Base-by-base conservation (phyloP, 768 basidiomycete species). In the Paxillus involutus region DNA sequence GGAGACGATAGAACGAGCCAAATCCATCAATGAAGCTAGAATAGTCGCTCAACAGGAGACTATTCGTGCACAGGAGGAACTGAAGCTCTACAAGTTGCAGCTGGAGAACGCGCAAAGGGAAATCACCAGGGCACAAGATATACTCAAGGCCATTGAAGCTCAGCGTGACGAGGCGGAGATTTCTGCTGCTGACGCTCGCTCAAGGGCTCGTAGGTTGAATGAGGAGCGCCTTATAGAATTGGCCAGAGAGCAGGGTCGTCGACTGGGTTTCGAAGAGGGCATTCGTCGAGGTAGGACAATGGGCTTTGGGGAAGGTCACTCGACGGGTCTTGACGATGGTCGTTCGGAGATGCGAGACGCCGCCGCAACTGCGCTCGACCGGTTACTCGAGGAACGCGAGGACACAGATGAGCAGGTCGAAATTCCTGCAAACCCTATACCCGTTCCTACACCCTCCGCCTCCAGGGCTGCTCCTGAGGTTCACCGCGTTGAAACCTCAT, bases 101-200 rank as follows among this genome's bases (percentile, higher is more conserved):
- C 67, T 85, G 26, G 79, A 81, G 16, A 71, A 77, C 33, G 85
- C 85, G 14, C 83, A 86, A 58, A 73, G 72, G 71, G 83, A 86
- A 60, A 83, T 86, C 39, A 63, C 70, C 21, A 75, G 76, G 35
- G 84, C 84, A 0, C 83, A 86, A 56, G 72, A 76, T 4, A 72
- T 81, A 4, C 74, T 85, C 11, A 70, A 75, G 32, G 69, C 75
- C 17, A 70, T 83, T 4, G 79, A 83, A 46, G 68, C 69, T 0
- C 77, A 82, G 41, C 74, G 80, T 2, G 70, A 73, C 12, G 73
- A 77, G 2, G 82, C 82, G 0, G 81, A 84, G 56, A 69, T 74
- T 6, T 72, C 76, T 36, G 78, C 79, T 0, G 66, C 70, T 9
- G 70, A 73, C 12, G 75, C 79, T 24, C 71, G 82, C n/a, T 71